Evolutionary conservation across 2,329 filamentous ascomycete species (phyloP), one percentile per base, ranked within the genome.

Genomic region (Sclerotinia nivalis): DNA sequence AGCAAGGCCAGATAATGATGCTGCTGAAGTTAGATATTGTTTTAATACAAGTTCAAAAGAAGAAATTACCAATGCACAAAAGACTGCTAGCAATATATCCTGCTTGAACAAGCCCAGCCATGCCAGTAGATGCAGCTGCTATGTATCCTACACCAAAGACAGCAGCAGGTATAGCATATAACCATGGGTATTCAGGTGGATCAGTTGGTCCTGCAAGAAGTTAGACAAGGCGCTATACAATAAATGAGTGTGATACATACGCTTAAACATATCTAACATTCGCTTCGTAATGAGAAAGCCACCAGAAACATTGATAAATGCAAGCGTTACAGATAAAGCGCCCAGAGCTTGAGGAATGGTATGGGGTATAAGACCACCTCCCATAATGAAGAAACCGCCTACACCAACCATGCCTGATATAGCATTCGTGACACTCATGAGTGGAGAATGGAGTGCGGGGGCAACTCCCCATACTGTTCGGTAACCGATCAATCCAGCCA

Each of bases 401-500:
- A 97, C 86, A 70, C 93, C 93, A 43, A 97, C 93, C 91, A 97
- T 93, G 68, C 88, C 85, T 85, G 72, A 49, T 28, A 97, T 97
- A 40, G 93, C 93, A 78, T 97, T 97, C 10, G 93, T 97, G 49
- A 96, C 93, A 74, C 91, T 94, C 93, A 97, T 97, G 7, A 97
- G 82, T 1, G 93, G 93, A 2, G 92, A 95, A 79, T 97, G 93
- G 7, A 97, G 84, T 49, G 93, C 92, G 10, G 93, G 93, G 0
- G 84, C 83, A 18, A 97, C 93, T 67, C 93, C 93, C 93, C 93
- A 97, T 34, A 97, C 92, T 8, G 92, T 92, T 62, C 93, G 88
- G 77, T 97, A 97, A 10, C 93, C 93, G 73, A 97, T 93, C 40
- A 97, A 82, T 75, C 92, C 92, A 61, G 93, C 92, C 59, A 97